Evolutionary conservation across 805 yeast species (phyloP), one percentile per base, ranked within the genome.

Genomic region (Helenozyma baotianmanensis): DNA sequence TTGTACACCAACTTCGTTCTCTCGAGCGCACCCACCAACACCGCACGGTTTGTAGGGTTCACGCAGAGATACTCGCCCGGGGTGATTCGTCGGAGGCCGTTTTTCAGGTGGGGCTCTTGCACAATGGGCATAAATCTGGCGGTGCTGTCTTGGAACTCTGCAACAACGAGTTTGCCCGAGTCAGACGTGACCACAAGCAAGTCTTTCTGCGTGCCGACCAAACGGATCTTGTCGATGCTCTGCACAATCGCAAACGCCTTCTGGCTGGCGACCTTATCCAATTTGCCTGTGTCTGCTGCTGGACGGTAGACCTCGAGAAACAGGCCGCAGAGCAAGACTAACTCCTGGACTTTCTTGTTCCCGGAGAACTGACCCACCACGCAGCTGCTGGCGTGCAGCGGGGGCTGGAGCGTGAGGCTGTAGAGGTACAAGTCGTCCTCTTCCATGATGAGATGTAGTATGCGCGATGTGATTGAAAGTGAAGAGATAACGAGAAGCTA

Each of bases 31-130:
- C 81, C 70, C 1, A 83, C 44, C 68, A 86, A 63, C 2, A 79
- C 44, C 3, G 94, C 86, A 33, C 96, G 62, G 12, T 80, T 79
- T 30, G 72, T 70, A 0, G 86, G 80, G 53, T 89, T 96, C 1
- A 76, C 74, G 0, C 78, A 73, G 9, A 87, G 49, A 39, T 78
- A 78, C 27, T 77, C 75, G 2, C 94, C 95, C 0, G 96, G 96
- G 0, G 83, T 64, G 0, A 80, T 56, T 43, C 95, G 64, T 34
- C 95, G 65, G 13, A 87, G 59, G 0, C 95, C 95, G 14, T 82
- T 69, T 51, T 87, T 83, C 27, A 78, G 72, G 43, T 73, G 77
- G 0, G 95, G 82, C 43, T 81, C 88, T 43, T 78, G 80, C 21
- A 64, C 51, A 1, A 71, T 33, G 7, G 81, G 65, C 19, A 70